Conservation (phyloP, 768 basidiomycete genomes). For the Dictyophora rubrovolvata region DNA sequence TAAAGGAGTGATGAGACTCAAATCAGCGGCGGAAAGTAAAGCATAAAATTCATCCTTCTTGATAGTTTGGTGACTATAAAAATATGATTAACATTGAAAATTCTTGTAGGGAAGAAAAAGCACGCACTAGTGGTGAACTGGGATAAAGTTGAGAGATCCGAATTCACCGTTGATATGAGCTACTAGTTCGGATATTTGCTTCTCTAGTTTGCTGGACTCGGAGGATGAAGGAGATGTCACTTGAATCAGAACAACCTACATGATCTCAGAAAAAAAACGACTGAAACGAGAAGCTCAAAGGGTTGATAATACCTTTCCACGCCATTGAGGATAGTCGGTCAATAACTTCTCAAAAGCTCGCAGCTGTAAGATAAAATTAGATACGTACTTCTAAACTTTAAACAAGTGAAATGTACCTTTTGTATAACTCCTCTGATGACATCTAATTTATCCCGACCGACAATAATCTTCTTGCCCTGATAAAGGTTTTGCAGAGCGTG, state of each 20-base stretch:
- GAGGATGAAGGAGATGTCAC: conserved; percentile 90
- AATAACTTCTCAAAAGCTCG: conserved; percentile 93
- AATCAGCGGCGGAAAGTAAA: conserved; percentile 82
- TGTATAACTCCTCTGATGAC: conserved; percentile 98
- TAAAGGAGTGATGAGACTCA: conserved; percentile 90
- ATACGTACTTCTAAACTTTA: neutral
- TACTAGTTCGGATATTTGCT: conserved; percentile 87
- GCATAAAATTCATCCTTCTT: conserved; percentile 99
- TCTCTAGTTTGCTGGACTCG: conserved; percentile 88
- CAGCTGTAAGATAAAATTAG: conserved; percentile 37
- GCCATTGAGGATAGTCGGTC: conserved; percentile 90
- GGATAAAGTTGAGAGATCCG: conserved; percentile 89
- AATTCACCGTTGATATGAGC: conserved; percentile 94
- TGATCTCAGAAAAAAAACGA: conserved; percentile 17
- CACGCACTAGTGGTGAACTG: conserved; percentile 94
- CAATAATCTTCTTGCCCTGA: conserved; percentile 96
- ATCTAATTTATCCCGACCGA: conserved; percentile 94
- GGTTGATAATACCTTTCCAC: conserved; percentile 72
- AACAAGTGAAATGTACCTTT: conserved; percentile 45
- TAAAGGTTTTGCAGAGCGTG: conserved; percentile 77
- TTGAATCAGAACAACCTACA: conserved; percentile 45
- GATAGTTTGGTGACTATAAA: conserved; percentile 80
- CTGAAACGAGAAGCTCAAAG: neutral
- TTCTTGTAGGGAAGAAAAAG: neutral
- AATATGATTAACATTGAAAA: neutral